Evolutionary conservation across 78 protist genomes (phyloP), one percentile per base, ranked within the genome.

Genomic region (Isochrysis galbana): DNA sequence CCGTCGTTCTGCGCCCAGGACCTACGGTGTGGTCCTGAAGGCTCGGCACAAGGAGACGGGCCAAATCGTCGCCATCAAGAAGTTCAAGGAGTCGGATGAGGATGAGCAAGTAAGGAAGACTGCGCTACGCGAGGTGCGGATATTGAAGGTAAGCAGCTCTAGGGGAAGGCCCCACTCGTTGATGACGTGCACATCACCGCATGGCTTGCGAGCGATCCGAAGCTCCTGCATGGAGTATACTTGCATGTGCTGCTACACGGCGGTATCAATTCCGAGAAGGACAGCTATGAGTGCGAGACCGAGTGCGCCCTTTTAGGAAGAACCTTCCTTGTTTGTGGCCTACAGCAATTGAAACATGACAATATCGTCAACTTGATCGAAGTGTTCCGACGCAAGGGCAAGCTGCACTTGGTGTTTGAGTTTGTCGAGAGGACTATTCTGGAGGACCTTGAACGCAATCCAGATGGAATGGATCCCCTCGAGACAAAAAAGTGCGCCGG

Each of bases 11-110:
- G 67, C 19, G 67, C 19, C 19, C 82, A 72, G 82, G 55, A 90
- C 96, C 39, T 96, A 96, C 39, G 97, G 97, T 36, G 91, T 83
- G 4, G 97, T 96, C 38, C 70, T 95, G 21, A 90, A 91, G 87
- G 83, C 90, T 29, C 83, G 94, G 74, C 90, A 94, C 83, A 86
- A 80, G 78, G 94, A 94, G 14, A 93, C 97, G 14, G 92, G 93
- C 5, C 54, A 88, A 32, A 34, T 86, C 26, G 96, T 94, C 2
- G 98, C 98, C 21, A 94, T 97, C 83, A 97, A 97, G 51, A 83
- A 92, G 87, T 94, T 97, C 92, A 95, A 94, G 78, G 96, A 95
- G 82, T 38, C 90, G 10, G 97, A 97, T 26, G 95, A 94, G 5
- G 97, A 97, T 32, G 96, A 87, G 44, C 78, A 41, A 34, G 95